phyloP scores from a whole-genome alignment of 768 basidiomycete genomes.

The Boletus pseudo-olivaceus region DNA sequence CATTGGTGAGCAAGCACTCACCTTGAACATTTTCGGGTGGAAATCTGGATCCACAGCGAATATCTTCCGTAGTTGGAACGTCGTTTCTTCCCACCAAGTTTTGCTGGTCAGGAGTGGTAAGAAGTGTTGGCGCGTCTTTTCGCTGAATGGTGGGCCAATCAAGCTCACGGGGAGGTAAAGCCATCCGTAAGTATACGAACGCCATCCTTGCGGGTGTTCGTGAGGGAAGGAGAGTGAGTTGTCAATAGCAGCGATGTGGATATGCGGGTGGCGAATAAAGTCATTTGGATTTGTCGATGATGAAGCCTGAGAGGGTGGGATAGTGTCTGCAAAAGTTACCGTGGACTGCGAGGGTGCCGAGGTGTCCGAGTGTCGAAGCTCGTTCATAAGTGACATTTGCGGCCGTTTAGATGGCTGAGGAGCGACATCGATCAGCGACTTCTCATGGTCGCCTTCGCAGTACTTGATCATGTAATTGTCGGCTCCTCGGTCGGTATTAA shows the following conservation, averaged over 20 bases:
- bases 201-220: conserved; percentile 79
- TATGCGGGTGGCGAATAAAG: conserved; percentile 68
- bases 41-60: conserved; percentile 84
- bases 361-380: conserved; percentile 50
- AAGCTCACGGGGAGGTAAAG: conserved; percentile 80
- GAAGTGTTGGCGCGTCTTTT: conserved; percentile 78
- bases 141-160: conserved; percentile 83
- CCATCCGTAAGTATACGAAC: conserved; percentile 87
- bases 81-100: conserved; percentile 88
- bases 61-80: conserved; percentile 67
- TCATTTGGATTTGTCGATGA: conserved; percentile 32
- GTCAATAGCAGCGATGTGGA: conserved; percentile 91
- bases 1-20: conserved; percentile 32
- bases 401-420: conserved; percentile 64
- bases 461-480: conserved; percentile 95
- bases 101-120: conserved; percentile 79
- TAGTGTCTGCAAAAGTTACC: conserved; percentile 37
- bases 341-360: conserved; percentile 37
- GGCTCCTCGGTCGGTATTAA: conserved; percentile 83
- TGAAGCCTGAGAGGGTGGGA: conserved; percentile 34
- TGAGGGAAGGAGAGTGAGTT: conserved; percentile 92
- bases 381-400: conserved; percentile 73
- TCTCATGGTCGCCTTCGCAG: conserved; percentile 79
- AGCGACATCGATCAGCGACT: conserved; percentile 72
- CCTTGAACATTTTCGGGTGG: conserved; percentile 86